A percentile compares a stretch with the other conserved stretches of the same genome.
phyloP scores from a whole-genome alignment of 2,329 filamentous ascomycete genomes.

The Phialophora tarda region DNA sequence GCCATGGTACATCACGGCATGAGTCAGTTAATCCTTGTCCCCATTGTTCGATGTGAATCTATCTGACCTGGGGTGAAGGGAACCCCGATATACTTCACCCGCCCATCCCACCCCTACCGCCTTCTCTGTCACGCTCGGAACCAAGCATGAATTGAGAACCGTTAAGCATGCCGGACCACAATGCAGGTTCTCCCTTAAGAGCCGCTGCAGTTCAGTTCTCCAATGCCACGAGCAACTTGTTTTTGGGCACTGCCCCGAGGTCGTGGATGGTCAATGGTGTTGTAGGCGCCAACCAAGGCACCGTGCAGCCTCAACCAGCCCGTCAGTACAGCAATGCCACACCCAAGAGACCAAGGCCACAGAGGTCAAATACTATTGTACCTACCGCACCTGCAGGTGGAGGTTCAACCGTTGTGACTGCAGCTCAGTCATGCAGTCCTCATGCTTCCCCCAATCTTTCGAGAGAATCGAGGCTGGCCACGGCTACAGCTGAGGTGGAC shows the following conservation, averaged over 20 bases:
- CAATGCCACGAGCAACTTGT: constrained; percentile 50
- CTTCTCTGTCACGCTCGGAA: background rate
- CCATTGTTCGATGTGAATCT: background rate
- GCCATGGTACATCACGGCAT: background rate
- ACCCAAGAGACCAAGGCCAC: background rate
- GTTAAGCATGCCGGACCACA: background rate
- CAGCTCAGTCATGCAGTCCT: background rate
- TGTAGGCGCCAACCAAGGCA: background rate
- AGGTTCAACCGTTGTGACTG: background rate
- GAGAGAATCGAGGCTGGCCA: background rate
- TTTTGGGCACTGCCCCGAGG: constrained; percentile 47
- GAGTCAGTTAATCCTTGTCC: background rate
- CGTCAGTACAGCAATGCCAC: background rate
- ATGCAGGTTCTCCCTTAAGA: background rate
- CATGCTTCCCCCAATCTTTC: background rate
- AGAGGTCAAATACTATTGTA: background rate
- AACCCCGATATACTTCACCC: background rate
- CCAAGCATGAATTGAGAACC: background rate
- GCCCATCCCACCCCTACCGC: background rate
- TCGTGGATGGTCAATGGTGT: constrained; percentile 47
- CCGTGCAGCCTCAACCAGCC: constrained; percentile 4
- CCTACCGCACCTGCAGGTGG: background rate
- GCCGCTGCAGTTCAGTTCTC: constrained; percentile 25
- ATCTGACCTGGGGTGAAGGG: background rate
- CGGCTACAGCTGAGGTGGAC: background rate